A percentile compares a stretch with the other conserved stretches of the same genome.
Conservation (phyloP, 106 monocot genomes). For the Dendrobium officinale region DNA sequence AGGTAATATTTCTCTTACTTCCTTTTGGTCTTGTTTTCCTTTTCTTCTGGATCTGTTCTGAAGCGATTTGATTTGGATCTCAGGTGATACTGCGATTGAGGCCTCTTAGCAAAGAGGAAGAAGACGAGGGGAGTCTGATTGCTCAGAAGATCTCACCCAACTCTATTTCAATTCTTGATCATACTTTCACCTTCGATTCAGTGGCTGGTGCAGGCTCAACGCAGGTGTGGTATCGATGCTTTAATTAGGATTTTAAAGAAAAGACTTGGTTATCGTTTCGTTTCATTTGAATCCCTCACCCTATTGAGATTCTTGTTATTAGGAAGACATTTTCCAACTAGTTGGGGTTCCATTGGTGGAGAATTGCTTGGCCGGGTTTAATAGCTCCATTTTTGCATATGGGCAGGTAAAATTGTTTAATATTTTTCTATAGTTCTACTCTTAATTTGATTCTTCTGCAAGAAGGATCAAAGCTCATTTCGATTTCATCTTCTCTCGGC, state of each 20-base stretch:
- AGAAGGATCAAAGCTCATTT: background rate
- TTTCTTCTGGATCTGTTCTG: background rate
- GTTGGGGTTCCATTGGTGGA: conserved; percentile 94
- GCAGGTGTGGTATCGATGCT: conserved; percentile 37
- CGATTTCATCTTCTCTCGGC: background rate
- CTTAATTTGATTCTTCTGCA: background rate
- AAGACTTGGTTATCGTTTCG: background rate
- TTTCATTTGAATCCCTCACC: conserved; percentile 1
- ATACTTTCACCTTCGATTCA: conserved; percentile 87
- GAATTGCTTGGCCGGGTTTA: conserved; percentile 93
- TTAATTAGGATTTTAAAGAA: background rate
- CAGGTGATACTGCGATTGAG: conserved; percentile 85
- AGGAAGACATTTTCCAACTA: conserved; percentile 82
- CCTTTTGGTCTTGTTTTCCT: background rate
- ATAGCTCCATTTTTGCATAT: conserved; percentile 99
- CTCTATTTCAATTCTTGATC: conserved; percentile 65
- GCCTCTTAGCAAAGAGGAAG: conserved; percentile 56
- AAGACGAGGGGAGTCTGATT: conserved; percentile 54
- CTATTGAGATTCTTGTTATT: conserved; percentile 8
- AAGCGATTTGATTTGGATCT: background rate
- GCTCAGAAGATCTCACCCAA: conserved; percentile 55
- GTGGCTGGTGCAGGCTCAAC: conserved; percentile 64
- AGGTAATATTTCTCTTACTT: conserved; percentile 26
- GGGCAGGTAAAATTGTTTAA: conserved; percentile 59
- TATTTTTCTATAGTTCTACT: background rate